A percentile compares a stretch with the other conserved stretches of the same genome.
phyloP scores from a whole-genome alignment of 2,329 filamentous ascomycete genomes.

The Xylaria sp. region DNA sequence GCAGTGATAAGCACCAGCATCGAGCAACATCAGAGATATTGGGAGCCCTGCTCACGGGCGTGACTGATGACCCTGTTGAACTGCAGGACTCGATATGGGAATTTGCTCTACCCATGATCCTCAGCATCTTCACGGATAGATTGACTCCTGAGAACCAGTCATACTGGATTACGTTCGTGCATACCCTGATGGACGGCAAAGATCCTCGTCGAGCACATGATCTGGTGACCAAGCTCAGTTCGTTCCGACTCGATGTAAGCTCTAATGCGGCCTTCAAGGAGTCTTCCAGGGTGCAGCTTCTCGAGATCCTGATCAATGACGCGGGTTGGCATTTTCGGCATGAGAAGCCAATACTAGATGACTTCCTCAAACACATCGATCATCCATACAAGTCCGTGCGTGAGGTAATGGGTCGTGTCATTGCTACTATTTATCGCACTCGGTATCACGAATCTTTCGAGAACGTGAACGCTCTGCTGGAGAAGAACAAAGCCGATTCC shows the following conservation, averaged over 20 bases:
- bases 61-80: slow-evolving; percentile 69
- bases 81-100: slow-evolving; percentile 76
- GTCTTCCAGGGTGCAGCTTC: slow-evolving; percentile 86
- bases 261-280: slow-evolving; percentile 99
- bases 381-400: slow-evolving; percentile 97
- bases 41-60: slow-evolving; percentile 74
- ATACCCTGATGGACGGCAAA: slow-evolving; percentile 80
- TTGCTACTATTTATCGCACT: slow-evolving; percentile 83
- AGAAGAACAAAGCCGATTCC: slow-evolving; percentile 71
- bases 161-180: slow-evolving; percentile 93
- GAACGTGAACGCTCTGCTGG: slow-evolving; percentile 68
- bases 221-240: slow-evolving; percentile 72
- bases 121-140: slow-evolving; percentile 81
- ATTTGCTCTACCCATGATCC: slow-evolving; percentile 83
- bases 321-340: slow-evolving; percentile 94
- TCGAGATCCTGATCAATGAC: slow-evolving; percentile 83
- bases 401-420: slow-evolving; percentile 85
- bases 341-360: slow-evolving; percentile 78
- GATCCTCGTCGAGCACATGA: slow-evolving; percentile 86
- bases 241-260: slow-evolving; percentile 85
- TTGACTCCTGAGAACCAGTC: slow-evolving; percentile 88
- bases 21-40: slow-evolving; percentile 92
- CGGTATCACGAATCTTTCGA: slow-evolving; percentile 92
- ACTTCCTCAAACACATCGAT: slow-evolving; percentile 87
- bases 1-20: slow-evolving; percentile 95